Evolutionary conservation across 2,329 filamentous ascomycete genomes (phyloP).

Genomic region (Cladorrhinum sp.): DNA sequence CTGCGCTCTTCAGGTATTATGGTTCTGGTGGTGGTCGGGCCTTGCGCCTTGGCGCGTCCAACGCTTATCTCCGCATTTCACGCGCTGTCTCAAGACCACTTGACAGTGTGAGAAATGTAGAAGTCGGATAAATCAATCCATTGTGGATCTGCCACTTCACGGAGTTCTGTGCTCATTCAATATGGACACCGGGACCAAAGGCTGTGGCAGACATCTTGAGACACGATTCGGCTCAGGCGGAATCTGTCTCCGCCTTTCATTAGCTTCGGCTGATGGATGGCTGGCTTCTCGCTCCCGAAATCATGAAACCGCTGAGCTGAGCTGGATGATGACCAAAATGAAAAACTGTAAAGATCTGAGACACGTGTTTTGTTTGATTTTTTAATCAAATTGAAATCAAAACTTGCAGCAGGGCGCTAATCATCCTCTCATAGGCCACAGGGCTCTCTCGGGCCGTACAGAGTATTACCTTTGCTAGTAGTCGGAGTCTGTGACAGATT

Average conservation of each 20-base stretch:
- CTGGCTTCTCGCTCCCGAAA: conserved; percentile 4
- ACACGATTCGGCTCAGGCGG: conserved; percentile 8
- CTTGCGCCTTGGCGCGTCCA: conserved; percentile 27
- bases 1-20: conserved; percentile 39
- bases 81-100: conserved; percentile 19
- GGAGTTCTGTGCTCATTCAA: conserved; percentile 49
- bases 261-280: not conserved
- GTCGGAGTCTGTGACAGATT: conserved; percentile 11
- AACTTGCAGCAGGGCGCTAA: conserved; percentile 9
- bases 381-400: conserved; percentile 10
- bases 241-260: conserved; percentile 18
- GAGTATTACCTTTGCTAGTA: not conserved
- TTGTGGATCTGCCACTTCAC: conserved; percentile 41
- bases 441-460: conserved; percentile 8
- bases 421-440: conserved; percentile 1
- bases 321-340: conserved; percentile 46
- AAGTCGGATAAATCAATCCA: conserved; percentile 19
- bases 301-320: conserved; percentile 49
- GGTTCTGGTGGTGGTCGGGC: conserved; percentile 25
- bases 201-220: conserved; percentile 27
- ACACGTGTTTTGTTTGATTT: conserved; percentile 29
- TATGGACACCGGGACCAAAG: conserved; percentile 54
- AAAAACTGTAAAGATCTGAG: conserved; percentile 78
- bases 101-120: conserved; percentile 20
- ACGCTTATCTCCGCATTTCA: conserved; percentile 14